Evolutionary conservation across 2,329 filamentous ascomycete genomes (phyloP), one percentile per base, ranked within the genome.

Genomic region (Alternaria alternata): DNA sequence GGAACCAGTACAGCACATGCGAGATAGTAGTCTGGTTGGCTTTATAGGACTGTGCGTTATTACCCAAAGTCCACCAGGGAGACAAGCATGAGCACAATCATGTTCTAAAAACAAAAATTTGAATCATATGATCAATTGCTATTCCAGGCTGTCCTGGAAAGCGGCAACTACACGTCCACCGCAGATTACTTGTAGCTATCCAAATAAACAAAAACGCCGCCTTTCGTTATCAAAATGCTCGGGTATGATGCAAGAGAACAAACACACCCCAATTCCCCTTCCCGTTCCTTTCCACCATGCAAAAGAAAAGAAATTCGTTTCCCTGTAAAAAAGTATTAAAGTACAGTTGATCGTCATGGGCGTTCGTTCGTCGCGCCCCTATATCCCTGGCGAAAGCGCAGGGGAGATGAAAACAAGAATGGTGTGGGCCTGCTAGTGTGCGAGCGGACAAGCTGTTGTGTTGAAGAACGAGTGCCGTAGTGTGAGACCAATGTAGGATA

Each of bases 171-270:
- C 22, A 49, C 46, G 32, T 22, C 32, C 30, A 24, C 20, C 32
- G 32, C 20, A 20, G 34, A 36, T 11, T 49, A 38, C 20, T 22
- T 36, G 46, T 34, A 49, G 32, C 44, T 48, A 48, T 18, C 11
- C 28, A 48, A 48, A 22, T 11, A 20, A 24, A 14, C 5, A 22
- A 24, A 22, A 26, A 36, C 46, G 46, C 32, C 46, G 5, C 46
- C 46, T 38, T 42, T 42, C 39, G 8, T 36, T 49, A 49, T 20
- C 46, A 49, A 34, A 34, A 44, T 49, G 32, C 46, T 49, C 46
- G 46, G 46, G 46, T 49, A 49, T 49, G 46, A 49, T 49, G 46
- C 46, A 49, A 49, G 46, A 49, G 30, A 49, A 49, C 30, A 49
- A 49, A 34, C 46, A 49, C 46, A 49, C 46, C 30, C 46, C 46